Percentiles rank a stretch among this genome's conserved stretches.
These are phyloP conservation scores for Xerocomellus intermedius DNA, from an alignment of 768 basidiomycete genomes.

Conservation along the genomic window DNA sequence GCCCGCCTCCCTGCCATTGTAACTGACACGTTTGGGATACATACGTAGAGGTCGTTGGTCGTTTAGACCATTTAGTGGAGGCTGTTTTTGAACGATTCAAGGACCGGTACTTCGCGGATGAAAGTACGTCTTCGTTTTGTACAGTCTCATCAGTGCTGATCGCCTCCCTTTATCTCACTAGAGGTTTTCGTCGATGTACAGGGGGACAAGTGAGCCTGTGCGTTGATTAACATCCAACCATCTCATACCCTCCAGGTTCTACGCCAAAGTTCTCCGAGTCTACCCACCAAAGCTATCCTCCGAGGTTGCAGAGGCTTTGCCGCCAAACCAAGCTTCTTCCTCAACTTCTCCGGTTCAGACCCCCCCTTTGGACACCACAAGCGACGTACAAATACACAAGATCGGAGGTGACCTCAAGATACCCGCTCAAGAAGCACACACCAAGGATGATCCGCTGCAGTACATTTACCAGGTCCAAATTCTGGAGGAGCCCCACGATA, in stretches of 20 bases:
- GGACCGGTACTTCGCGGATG: slow-evolving; percentile 88
- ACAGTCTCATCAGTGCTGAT: slow-evolving; percentile 14
- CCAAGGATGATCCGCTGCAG: slow-evolving; percentile 71
- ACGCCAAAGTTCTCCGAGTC: slow-evolving; percentile 77
- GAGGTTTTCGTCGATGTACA: slow-evolving; percentile 85
- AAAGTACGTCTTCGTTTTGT: slow-evolving; percentile 59
- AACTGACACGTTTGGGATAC: slow-evolving; percentile 14
- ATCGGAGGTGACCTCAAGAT: slow-evolving; percentile 80
- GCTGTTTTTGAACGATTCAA: slow-evolving; percentile 95
- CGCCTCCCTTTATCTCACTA: slow-evolving; percentile 32
- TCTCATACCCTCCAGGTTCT: slow-evolving; percentile 54
- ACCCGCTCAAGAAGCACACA: slow-evolving; percentile 64
- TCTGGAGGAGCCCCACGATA: slow-evolving; percentile 72
- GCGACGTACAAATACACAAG: slow-evolving; percentile 57
- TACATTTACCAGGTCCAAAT: slow-evolving; percentile 91
- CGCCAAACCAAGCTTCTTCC: slow-evolving; percentile 31
- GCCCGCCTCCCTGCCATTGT: slow-evolving; percentile 11
- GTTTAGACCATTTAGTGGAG: slow-evolving; percentile 93
- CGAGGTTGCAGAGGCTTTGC: slow-evolving; percentile 37
- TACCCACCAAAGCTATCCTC: slow-evolving; percentile 60
- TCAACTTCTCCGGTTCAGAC: slow-evolving; percentile 47
- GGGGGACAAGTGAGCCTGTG: slow-evolving; percentile 72
- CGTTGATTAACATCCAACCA: slow-evolving; percentile 2
- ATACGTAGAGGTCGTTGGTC: slow-evolving; percentile 87
- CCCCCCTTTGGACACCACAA: slow-evolving; percentile 44